Percentiles rank a stretch among this genome's conserved stretches.
These are phyloP conservation scores for Neurospora pannonica DNA, from an alignment of 495 filamentous ascomycete species.

Conservation along the genomic window DNA sequence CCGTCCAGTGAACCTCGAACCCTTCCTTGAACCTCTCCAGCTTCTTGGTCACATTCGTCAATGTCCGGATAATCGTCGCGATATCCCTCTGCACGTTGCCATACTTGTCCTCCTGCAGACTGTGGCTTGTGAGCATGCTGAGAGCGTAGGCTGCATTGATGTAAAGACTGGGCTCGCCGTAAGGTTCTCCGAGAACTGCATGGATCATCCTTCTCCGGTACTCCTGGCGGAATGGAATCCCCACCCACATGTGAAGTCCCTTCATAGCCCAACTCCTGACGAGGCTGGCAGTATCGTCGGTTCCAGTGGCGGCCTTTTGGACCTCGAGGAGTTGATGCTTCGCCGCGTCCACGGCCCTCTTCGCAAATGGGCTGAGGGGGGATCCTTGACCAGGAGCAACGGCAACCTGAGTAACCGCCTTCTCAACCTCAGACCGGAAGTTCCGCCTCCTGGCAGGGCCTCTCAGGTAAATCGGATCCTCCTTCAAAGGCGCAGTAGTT, in stretches of 20 bases:
- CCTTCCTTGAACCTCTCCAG: slow-evolving; percentile 57
- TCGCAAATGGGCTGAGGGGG: slow-evolving; percentile 29
- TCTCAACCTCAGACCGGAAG: slow-evolving; percentile 40
- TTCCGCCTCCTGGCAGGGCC: slow-evolving; percentile 35
- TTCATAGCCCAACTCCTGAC: slow-evolving; percentile 19
- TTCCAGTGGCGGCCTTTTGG: slow-evolving; percentile 34
- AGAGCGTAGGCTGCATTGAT: slow-evolving; percentile 64
- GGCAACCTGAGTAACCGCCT: slow-evolving; percentile 43
- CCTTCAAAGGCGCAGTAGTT: slow-evolving; percentile 40
- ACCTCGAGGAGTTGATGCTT: slow-evolving; percentile 34
- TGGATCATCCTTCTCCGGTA: slow-evolving; percentile 51
- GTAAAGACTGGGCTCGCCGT: slow-evolving; percentile 53
- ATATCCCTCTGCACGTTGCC: slow-evolving; percentile 79
- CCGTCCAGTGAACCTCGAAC: slow-evolving; percentile 72
- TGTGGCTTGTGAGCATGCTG: slow-evolving; percentile 56
- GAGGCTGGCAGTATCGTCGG: slow-evolving; percentile 29
- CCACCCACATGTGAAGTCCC: slow-evolving; percentile 45
- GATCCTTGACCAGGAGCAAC: slow-evolving; percentile 51
- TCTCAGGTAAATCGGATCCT: slow-evolving; percentile 49
- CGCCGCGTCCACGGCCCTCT: slow-evolving; percentile 22
- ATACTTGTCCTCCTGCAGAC: slow-evolving; percentile 73
- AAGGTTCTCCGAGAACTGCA: slow-evolving; percentile 60
- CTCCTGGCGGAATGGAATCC: slow-evolving; percentile 60
- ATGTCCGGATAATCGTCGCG: slow-evolving; percentile 57
- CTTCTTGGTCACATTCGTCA: slow-evolving; percentile 54